Evolutionary conservation across 176 grass and related monocot genomes (phyloP).

Genomic region (Melocanna baccifera): DNA sequence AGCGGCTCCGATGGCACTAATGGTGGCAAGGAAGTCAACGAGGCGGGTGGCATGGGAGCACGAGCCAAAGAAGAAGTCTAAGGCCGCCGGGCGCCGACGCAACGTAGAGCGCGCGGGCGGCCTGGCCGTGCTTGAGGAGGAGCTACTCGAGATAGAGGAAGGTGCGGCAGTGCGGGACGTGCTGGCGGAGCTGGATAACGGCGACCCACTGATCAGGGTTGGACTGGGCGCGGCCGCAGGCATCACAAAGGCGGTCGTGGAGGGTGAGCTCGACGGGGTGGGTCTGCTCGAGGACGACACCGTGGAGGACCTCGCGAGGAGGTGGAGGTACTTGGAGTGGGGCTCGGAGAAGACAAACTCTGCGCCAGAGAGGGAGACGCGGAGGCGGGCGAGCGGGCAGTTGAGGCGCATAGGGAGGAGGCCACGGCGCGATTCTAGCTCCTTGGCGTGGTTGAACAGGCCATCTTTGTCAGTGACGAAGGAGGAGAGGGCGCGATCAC

Average conservation of each 20-base stretch:
- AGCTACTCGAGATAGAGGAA: conserved; percentile 92
- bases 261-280: conserved; percentile 50
- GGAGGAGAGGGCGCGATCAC: no score
- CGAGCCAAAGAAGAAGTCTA: conserved; percentile 80
- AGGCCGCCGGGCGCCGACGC: conserved; percentile 46
- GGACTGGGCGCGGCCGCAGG: conserved; percentile 47
- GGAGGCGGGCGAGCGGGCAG: conserved; percentile 15
- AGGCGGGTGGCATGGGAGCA: conserved; percentile 63
- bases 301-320: conserved; percentile 74
- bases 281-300: conserved; percentile 61
- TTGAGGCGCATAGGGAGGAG: no score
- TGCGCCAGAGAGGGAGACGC: conserved; percentile 64
- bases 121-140: conserved; percentile 76
- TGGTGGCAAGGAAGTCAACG: conserved; percentile 71
- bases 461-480: no score
- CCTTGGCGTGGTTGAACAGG: no score
- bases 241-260: conserved; percentile 48
- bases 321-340: conserved; percentile 93
- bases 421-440: no score
- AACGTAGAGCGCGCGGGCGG: conserved; percentile 56
- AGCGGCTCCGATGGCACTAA: no score
- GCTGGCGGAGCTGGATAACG: conserved; percentile 78
- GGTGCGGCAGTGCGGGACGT: conserved; percentile 70
- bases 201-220: conserved; percentile 88
- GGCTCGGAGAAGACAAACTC: conserved; percentile 94